Conservation (phyloP, 73 alveolate genomes). For the Paramecium sexaurelia region DNA sequence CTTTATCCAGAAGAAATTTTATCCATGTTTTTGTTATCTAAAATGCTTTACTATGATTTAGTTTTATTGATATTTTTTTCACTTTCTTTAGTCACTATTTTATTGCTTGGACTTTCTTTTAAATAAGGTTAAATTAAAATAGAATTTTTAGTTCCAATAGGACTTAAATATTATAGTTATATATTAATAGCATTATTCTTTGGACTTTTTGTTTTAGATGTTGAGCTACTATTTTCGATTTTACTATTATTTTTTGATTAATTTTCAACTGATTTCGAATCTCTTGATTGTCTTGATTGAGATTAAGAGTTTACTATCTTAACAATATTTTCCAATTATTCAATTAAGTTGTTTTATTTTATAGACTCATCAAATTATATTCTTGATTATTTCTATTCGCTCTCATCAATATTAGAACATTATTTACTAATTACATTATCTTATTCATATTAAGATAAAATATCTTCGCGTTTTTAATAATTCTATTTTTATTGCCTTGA, state of each 20-base stretch:
- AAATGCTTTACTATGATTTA: neutral
- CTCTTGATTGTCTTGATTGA: neutral
- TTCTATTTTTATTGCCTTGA: neutral
- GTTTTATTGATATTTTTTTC: neutral
- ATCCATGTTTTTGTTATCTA: neutral
- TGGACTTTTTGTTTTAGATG: neutral
- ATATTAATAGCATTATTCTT: neutral
- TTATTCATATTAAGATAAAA: neutral
- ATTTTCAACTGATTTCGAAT: neutral
- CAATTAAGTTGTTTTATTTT: neutral
- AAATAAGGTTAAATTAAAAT: neutral
- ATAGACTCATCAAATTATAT: neutral
- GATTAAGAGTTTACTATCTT: neutral
- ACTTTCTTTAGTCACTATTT: neutral
- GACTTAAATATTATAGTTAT: neutral
- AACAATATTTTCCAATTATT: neutral
- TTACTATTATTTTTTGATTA: neutral
- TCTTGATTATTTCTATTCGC: neutral
- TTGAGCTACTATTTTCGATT: neutral
- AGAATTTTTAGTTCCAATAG: neutral
- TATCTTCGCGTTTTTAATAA: neutral
- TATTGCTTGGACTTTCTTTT: neutral
- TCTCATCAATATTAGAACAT: neutral
- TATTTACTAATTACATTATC: neutral
- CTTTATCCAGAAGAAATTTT: neutral